These are phyloP conservation scores for Mitosporidium daphniae DNA, from an alignment of 371 early-diverging fungal species.

Conservation along the genomic window DNA sequence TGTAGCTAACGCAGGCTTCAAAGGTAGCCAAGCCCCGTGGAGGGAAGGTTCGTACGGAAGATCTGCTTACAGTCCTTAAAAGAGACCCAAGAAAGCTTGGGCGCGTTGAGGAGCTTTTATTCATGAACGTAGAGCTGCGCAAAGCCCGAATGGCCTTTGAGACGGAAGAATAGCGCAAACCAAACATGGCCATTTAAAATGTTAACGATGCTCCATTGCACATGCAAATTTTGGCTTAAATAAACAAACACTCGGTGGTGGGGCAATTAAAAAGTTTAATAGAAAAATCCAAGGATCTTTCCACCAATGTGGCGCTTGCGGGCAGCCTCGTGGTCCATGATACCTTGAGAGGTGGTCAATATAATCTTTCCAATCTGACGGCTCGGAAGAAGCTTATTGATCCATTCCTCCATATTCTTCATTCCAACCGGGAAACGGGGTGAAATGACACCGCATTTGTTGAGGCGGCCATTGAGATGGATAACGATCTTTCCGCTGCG, in stretches of 20 bases:
- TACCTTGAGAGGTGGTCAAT: slow-evolving; percentile 87
- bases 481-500: slow-evolving; percentile 93
- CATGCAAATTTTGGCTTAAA: too few relatives aligned
- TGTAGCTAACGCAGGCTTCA: slow-evolving; percentile 27
- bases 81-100: slow-evolving; percentile 77
- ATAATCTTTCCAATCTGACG: slow-evolving; percentile 96
- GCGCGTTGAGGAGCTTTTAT: slow-evolving; percentile 64
- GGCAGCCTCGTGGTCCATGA: slow-evolving; percentile 98
- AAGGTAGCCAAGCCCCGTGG: slow-evolving; percentile 17
- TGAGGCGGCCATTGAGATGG: slow-evolving; percentile 88
- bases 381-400: slow-evolving; percentile 81
- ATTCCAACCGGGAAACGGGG: slow-evolving; percentile 92
- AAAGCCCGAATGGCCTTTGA: slow-evolving; percentile 41
- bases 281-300: slow-evolving; percentile 82
- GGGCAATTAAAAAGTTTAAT: slow-evolving; percentile 14
- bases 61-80: slow-evolving; percentile 54
- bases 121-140: slow-evolving; percentile 67
- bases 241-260: too few relatives aligned
- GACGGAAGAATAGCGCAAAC: too few relatives aligned
- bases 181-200: too few relatives aligned
- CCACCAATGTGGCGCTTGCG: slow-evolving; percentile 73
- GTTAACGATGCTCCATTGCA: too few relatives aligned
- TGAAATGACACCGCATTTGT: slow-evolving; percentile 98
- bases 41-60: slow-evolving; percentile 46
- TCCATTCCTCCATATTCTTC: slow-evolving; percentile 77